These are phyloP conservation scores for Leptodermis oblonga DNA, from an alignment of 257 asterid genomes.

Conservation along the genomic window DNA sequence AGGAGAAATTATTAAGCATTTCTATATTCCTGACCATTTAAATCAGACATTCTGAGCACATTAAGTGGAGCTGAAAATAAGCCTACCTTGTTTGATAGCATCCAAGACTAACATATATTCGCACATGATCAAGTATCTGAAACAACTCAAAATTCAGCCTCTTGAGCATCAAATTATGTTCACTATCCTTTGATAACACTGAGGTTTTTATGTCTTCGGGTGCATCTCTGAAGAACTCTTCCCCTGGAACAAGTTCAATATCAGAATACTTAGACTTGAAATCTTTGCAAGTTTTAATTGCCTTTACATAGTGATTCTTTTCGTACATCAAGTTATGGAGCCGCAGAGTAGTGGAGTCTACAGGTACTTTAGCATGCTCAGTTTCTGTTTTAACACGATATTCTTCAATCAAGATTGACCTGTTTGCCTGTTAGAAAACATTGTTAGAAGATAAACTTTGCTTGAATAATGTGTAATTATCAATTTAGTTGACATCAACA, in stretches of 20 bases:
- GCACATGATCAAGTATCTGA: constrained; percentile 75
- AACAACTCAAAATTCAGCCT: constrained; percentile 85
- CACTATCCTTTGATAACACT: constrained; percentile 50
- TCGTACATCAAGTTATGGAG: constrained; percentile 95
- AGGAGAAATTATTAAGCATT: background rate
- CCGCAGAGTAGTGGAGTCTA: constrained; percentile 84
- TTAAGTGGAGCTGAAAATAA: background rate
- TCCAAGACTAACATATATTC: background rate
- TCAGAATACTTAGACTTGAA: constrained; percentile 87
- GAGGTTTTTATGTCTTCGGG: constrained; percentile 72
- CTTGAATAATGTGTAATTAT: background rate
- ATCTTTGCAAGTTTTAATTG: constrained; percentile 92
- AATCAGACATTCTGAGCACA: background rate
- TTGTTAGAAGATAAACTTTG: background rate
- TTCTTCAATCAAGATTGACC: constrained; percentile 96
- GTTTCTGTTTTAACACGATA: constrained; percentile 82
- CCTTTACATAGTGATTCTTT: constrained; percentile 93
- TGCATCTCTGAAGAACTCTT: constrained; percentile 77
- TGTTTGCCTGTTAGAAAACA: constrained; percentile 56
- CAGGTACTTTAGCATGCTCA: constrained; percentile 86
- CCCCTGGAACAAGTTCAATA: constrained; percentile 87
- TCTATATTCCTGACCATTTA: background rate
- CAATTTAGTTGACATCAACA: background rate
- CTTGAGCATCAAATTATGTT: constrained; percentile 86
- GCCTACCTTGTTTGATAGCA: background rate